phyloP scores from a whole-genome alignment of 345 rosid species.

The Mercurialis annua region DNA sequence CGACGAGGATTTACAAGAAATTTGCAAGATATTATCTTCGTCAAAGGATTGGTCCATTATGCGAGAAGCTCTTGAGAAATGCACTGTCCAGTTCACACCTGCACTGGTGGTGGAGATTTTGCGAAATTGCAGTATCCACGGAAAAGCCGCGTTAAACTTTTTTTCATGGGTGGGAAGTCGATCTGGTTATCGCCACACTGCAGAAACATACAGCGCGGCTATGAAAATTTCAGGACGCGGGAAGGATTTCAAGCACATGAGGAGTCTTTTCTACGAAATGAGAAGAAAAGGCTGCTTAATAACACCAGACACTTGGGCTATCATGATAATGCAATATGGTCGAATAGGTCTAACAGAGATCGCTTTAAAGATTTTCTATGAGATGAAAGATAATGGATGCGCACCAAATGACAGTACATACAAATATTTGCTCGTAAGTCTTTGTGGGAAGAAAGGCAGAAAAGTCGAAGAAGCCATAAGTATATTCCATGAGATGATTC shows the following conservation, averaged over 20 bases:
- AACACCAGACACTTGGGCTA: slow-evolving; percentile 76
- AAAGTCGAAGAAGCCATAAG: slow-evolving; percentile 58
- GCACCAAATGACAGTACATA: slow-evolving; percentile 53
- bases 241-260: slow-evolving; percentile 82
- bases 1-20: slow-evolving; percentile 42
- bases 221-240: slow-evolving; percentile 78
- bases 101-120: slow-evolving; percentile 57
- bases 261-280: slow-evolving; percentile 72
- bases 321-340: slow-evolving; percentile 88
- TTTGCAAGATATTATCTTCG: slow-evolving; percentile 46
- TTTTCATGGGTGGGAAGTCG: slow-evolving; percentile 72
- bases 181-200: slow-evolving; percentile 54
- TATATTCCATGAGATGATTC: slow-evolving; percentile 65
- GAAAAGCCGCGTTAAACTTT: slow-evolving; percentile 56
- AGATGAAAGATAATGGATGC: slow-evolving; percentile 60
- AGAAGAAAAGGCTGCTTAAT: slow-evolving; percentile 54
- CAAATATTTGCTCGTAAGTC: slow-evolving; percentile 64
- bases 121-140: slow-evolving; percentile 43
- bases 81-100: slow-evolving; percentile 51
- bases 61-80: slow-evolving; percentile 54
- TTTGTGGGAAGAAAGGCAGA: slow-evolving; percentile 67
- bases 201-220: slow-evolving; percentile 81
- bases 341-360: slow-evolving; percentile 74
- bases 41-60: slow-evolving; percentile 37
- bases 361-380: slow-evolving; percentile 54